Evolutionary conservation across 1,284 basidiomycete species (phyloP), one percentile per base, ranked within the genome.

Genomic region (Bjerkandera adusta): DNA sequence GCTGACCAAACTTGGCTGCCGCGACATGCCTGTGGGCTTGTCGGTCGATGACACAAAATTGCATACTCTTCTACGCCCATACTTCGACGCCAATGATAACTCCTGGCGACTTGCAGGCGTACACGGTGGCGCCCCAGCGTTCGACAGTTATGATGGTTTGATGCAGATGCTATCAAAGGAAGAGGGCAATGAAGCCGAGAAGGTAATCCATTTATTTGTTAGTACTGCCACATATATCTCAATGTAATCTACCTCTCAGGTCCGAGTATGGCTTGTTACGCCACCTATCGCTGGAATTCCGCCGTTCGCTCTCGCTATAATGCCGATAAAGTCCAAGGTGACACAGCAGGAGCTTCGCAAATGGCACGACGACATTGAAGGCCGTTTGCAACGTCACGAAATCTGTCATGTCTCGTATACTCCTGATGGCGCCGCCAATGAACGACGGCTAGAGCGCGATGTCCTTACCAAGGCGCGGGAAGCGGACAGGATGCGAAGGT

Each of bases 101-200:
- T 13, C 10, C 13, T 41, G 39, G 39, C 6, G 18, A 6, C 39
- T 41, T 41, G 39, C 39, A 26, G 39, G 39, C 12, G 39, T 26
- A 11, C 39, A 41, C 26, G 39, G 39, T 25, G 5, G 18, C 5
- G 25, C 29, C 29, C 39, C 39, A 4, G 25, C 10, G 21, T 41
- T 41, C 18, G 8, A 41, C 4, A 18, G n/a, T 25, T 41, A 41
- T 18, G 24, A 25, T 25, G 21, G 29, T 21, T 18, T 41, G 4
- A 27, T 10, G 10, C 12, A 24, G 22, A 6, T 41, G 25, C 4
- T 41, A 6, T 4, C 39, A 10, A n/a, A n/a, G n/a, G n/a, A n/a
- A n/a, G n/a, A n/a, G n/a, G n/a, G n/a, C n/a, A n/a, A n/a, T n/a
- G n/a, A n/a, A n/a, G n/a, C n/a, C n/a, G n/a, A n/a, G n/a, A n/a